Base-by-base conservation (phyloP, 257 asterid species). In the Plantago major region DNA sequence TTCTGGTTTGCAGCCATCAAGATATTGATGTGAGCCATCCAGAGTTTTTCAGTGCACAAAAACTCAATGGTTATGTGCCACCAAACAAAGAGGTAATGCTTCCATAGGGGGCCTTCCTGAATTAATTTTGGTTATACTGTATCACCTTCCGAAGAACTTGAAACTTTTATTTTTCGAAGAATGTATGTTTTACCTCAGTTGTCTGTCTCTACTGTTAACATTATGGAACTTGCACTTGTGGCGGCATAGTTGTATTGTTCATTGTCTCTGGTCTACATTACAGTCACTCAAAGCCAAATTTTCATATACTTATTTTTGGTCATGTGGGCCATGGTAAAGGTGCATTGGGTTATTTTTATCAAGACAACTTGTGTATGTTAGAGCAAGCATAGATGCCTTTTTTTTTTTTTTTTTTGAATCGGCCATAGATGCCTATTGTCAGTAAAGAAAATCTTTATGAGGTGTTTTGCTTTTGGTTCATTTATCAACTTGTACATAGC, bases 1-100 rank as follows among this genome's bases (percentile, higher is more conserved):
- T 51, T 58, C 30, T 40, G n/a, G 56, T 72, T 30, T 76, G 77
- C 87, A 91, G 98, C 67, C 94, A 91, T 74, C 76, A 88, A 77
- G 98, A 86, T 18, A 81, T 81, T 49, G 98, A 91, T 75, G 98
- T 91, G 55, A 91, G 98, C 73, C 96, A 91, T 84, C 92, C 98
- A 46, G 98, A 88, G 42, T 91, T 91, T 79, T 91, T 91, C 75
- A 71, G 75, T 30, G 53, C 91, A 49, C 95, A 96, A 56, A 91
- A 88, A 83, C 88, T 69, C 66, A 91, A 86, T 67, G 96, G 95
- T 28, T 91, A 91, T 73, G 76, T 79, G 57, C 98, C 96, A 15
- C 98, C 96, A 11, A 86, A 91, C 76, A 79, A 81, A 78, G 98
- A 91, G 98, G 97, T 85, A 60, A 59, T 60, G 57, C 58, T 55